Percentiles rank a stretch among this genome's conserved stretches.
These are phyloP conservation scores for Eragrostis tef DNA, from an alignment of 202 grass and related monocot genomes.

Conservation along the genomic window DNA sequence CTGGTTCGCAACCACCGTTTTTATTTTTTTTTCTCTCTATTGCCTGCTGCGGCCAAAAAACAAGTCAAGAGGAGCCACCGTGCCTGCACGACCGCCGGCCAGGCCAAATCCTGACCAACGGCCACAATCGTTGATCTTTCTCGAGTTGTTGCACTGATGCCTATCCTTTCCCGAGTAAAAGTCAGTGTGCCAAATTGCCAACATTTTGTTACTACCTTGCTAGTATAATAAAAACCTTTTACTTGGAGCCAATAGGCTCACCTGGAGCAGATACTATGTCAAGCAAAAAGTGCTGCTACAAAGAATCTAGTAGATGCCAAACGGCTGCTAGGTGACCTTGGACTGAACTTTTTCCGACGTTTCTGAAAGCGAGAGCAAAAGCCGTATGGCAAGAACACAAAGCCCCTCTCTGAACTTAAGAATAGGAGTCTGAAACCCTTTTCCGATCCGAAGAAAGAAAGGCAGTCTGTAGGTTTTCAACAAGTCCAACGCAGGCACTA, in stretches of 20 bases:
- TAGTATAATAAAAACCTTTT: too few species aligned
- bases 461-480: not conserved
- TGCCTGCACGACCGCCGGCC: slow-evolving; percentile 24
- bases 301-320: too few species aligned
- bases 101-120: not conserved
- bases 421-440: not conserved
- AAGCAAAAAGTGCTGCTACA: too few species aligned
- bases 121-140: not conserved
- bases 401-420: not conserved
- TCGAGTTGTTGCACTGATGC: not conserved
- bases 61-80: not conserved
- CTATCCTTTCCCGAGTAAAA: not conserved
- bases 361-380: not conserved
- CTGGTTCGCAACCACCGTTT: not conserved
- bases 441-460: not conserved
- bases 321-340: not conserved
- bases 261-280: too few species aligned
- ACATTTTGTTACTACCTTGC: too few species aligned
- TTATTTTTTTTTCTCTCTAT: too few species aligned
- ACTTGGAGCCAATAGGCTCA: too few species aligned
- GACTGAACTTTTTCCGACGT: not conserved
- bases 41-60: not conserved
- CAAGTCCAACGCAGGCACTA: not conserved
- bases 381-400: not conserved
- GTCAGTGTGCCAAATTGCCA: not conserved